Conservation (phyloP, 192 early-diverging fungal species). For the Coemansia nantahalensis region DNA sequence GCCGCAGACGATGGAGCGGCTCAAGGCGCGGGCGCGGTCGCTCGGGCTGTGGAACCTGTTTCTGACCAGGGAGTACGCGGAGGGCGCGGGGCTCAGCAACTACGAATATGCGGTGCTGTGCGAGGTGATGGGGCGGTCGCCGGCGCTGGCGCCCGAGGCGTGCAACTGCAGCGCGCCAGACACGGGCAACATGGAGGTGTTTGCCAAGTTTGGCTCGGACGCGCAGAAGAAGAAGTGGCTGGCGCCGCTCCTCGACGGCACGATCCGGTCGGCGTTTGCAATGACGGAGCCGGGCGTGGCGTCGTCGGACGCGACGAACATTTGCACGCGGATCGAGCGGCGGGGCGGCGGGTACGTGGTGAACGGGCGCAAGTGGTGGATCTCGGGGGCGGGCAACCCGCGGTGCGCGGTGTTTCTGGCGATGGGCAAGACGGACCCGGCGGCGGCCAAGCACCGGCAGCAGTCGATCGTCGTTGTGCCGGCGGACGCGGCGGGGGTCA, state of each 20-base stretch:
- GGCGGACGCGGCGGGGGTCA: constrained; percentile 76
- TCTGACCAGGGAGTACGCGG: constrained; percentile 73
- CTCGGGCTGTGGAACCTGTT: constrained; percentile 98
- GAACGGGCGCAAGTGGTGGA: constrained; percentile 97
- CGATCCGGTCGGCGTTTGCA: constrained; percentile 96
- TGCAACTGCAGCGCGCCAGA: constrained; percentile 94
- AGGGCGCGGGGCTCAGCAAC: constrained; percentile 87
- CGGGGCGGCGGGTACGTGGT: constrained; percentile 65
- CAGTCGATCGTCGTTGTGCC: constrained; percentile 91
- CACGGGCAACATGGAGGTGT: constrained; percentile 99
- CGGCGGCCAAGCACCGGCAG: constrained; percentile 70
- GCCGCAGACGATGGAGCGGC: constrained; percentile 81
- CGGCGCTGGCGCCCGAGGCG: constrained; percentile 85
- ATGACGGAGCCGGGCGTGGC: constrained; percentile 98
- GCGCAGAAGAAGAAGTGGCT: constrained; percentile 82
- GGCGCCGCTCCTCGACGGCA: constrained; percentile 79
- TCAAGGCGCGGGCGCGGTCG: constrained; percentile 81
- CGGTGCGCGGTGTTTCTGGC: constrained; percentile 86
- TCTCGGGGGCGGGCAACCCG: constrained; percentile 95
- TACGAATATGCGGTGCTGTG: constrained; percentile 93
- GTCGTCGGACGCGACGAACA: constrained; percentile 98
- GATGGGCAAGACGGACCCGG: constrained; percentile 80
- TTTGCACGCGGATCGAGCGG: constrained; percentile 75
- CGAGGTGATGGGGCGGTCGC: constrained; percentile 82
- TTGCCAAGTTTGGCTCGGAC: constrained; percentile 88